phyloP scores from a whole-genome alignment of 106 monocot species.

The Posidonia australis region DNA sequence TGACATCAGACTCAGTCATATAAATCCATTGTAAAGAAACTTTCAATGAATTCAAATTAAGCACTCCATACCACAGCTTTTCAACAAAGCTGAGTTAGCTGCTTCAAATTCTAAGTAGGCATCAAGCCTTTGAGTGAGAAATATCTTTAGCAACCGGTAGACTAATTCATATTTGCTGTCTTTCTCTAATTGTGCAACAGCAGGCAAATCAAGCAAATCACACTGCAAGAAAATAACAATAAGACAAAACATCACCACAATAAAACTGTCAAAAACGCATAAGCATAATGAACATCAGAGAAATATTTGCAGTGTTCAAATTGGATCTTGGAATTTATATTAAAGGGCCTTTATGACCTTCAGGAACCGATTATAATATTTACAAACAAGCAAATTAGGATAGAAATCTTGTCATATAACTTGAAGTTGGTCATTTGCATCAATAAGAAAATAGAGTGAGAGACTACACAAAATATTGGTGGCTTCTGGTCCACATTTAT shows the following conservation, averaged over 20 bases:
- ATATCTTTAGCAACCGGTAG: constrained; percentile 73
- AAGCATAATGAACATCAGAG: too few species aligned
- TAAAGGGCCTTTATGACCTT: too few species aligned
- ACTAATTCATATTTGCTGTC: constrained; percentile 62
- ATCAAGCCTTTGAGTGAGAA: constrained; percentile 73
- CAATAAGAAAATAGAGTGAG: too few species aligned
- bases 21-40: background rate
- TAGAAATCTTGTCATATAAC: too few species aligned
- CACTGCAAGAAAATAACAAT: constrained; percentile 45
- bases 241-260: background rate
- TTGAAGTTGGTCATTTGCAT: too few species aligned
- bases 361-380: too few species aligned
- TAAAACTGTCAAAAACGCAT: too few species aligned
- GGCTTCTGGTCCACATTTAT: too few species aligned
- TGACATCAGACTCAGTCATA: background rate
- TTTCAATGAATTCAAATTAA: background rate
- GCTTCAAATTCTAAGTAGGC: constrained; percentile 69
- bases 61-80: constrained; percentile 52
- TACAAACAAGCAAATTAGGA: too few species aligned
- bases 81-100: constrained; percentile 52
- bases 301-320: too few species aligned
- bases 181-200: constrained; percentile 67
- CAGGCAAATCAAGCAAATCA: constrained; percentile 88
- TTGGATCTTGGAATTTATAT: too few species aligned
- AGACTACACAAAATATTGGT: too few species aligned